A percentile compares a stretch with the other conserved stretches of the same genome.
Evolutionary conservation across 2,329 filamentous ascomycete species (phyloP).

Genomic region (Colletotrichum sp.): DNA sequence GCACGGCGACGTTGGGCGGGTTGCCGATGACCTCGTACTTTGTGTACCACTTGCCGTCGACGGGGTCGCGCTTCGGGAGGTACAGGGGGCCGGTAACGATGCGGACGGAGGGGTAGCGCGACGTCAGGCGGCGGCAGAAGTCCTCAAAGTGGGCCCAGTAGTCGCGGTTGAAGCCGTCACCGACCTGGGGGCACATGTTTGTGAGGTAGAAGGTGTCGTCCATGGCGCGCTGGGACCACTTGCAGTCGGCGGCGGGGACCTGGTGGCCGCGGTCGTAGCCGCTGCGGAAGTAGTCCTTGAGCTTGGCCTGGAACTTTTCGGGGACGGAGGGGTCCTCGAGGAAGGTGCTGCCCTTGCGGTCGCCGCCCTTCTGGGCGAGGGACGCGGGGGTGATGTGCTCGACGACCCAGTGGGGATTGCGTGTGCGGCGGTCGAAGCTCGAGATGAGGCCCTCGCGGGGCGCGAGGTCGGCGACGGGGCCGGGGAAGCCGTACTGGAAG

Average conservation of each 20-base stretch:
- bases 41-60: constrained; percentile 94
- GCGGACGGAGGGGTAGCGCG: constrained; percentile 82
- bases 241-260: constrained; percentile 93
- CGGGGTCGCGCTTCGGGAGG: constrained; percentile 79
- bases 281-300: constrained; percentile 93
- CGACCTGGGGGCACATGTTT: constrained; percentile 99
- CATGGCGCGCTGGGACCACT: constrained; percentile 95
- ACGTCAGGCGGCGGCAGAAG: constrained; percentile 86
- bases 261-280: constrained; percentile 97
- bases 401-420: constrained; percentile 93
- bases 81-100: constrained; percentile 95
- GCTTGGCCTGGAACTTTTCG: constrained; percentile 83
- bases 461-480: constrained; percentile 84
- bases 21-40: constrained; percentile 94
- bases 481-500: constrained; percentile 90
- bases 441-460: constrained; percentile 79
- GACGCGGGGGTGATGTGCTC: constrained; percentile 96
- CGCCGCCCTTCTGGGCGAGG: constrained; percentile 74
- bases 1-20: constrained; percentile 92
- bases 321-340: constrained; percentile 82
- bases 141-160: constrained; percentile 99
- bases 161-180: constrained; percentile 97
- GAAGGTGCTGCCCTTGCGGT: constrained; percentile 85
- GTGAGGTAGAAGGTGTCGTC: constrained; percentile 90
- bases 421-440: constrained; percentile 85